Evolutionary conservation across 2,329 filamentous ascomycete species (phyloP).

Genomic region (Fusarium acutatum): DNA sequence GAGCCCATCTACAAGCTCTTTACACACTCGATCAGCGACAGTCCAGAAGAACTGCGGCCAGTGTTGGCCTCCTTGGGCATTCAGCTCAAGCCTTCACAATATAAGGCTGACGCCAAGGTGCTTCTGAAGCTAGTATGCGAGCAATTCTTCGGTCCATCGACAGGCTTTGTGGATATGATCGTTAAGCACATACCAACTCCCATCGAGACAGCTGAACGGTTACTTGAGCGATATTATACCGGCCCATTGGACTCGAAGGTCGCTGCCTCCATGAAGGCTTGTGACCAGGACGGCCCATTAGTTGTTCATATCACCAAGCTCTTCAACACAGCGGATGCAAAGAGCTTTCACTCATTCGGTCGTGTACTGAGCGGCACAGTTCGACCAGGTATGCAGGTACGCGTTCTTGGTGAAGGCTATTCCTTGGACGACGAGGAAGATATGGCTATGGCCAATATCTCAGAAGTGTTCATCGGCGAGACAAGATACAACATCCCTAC

Average conservation of each 20-base stretch:
- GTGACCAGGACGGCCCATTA: conserved; percentile 88
- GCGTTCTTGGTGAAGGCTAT: conserved; percentile 94
- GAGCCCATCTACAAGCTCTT: conserved; percentile 99
- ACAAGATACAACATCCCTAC: conserved; percentile 92
- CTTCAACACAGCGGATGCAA: conserved; percentile 90
- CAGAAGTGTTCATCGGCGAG: conserved; percentile 88
- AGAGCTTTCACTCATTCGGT: conserved; percentile 88
- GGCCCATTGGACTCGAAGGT: conserved; percentile 86
- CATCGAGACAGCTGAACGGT: conserved; percentile 76
- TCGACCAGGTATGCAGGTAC: conserved; percentile 80
- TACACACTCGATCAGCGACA: conserved; percentile 92
- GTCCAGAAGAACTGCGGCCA: conserved; percentile 81
- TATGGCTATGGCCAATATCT: conserved; percentile 87
- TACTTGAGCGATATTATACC: conserved; percentile 89
- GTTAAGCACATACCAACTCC: conserved; percentile 90
- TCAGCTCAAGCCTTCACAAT: conserved; percentile 87
- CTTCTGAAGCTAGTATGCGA: conserved; percentile 89
- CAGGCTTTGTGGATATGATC: conserved; percentile 95
- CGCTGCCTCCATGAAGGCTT: conserved; percentile 80
- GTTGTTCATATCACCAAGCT: conserved; percentile 94
- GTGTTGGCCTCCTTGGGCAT: conserved; percentile 85
- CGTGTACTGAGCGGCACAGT: conserved; percentile 93
- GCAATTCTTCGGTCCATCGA: conserved; percentile 92
- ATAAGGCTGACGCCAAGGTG: conserved; percentile 88
- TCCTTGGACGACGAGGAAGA: conserved; percentile 98